Conservation (phyloP, 1,284 basidiomycete genomes). For the Pterulicium gracile region DNA sequence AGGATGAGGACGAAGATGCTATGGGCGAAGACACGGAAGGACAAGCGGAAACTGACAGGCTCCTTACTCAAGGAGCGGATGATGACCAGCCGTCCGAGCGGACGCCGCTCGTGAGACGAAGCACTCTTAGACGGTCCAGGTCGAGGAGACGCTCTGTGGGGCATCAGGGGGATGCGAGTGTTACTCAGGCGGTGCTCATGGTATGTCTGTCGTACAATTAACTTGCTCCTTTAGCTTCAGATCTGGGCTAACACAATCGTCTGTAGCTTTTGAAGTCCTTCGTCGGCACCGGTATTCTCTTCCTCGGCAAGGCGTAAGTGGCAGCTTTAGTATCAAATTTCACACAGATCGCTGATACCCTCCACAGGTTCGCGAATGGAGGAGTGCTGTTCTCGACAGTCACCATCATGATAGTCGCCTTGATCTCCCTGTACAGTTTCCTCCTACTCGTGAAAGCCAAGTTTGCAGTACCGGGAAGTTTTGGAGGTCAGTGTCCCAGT, state of each 20-base stretch:
- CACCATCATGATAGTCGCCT: conserved; percentile 73
- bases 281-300: conserved; percentile 92
- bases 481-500: conserved; percentile 70
- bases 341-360: too few species aligned
- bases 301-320: conserved; percentile 85
- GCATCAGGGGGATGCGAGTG: conserved; percentile 72
- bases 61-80: neutral
- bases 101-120: conserved; percentile 28
- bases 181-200: conserved; percentile 87
- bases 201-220: conserved; percentile 27
- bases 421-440: conserved; percentile 91
- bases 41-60: conserved; percentile 17
- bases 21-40: conserved; percentile 26
- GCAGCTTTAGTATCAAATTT: too few species aligned
- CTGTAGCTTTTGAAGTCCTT: conserved; percentile 84
- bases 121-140: conserved; percentile 26
- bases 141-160: conserved; percentile 49
- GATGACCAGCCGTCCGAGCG: conserved; percentile 22
- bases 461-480: conserved; percentile 83
- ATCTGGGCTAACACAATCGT: conserved; percentile 7
- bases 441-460: conserved; percentile 86
- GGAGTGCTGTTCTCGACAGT: conserved; percentile 86
- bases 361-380: conserved; percentile 84
- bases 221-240: neutral
- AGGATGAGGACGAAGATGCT: conserved; percentile 40